These are phyloP conservation scores for Stemphylium beticola DNA, from an alignment of 2,329 filamentous ascomycete species.

Conservation along the genomic window DNA sequence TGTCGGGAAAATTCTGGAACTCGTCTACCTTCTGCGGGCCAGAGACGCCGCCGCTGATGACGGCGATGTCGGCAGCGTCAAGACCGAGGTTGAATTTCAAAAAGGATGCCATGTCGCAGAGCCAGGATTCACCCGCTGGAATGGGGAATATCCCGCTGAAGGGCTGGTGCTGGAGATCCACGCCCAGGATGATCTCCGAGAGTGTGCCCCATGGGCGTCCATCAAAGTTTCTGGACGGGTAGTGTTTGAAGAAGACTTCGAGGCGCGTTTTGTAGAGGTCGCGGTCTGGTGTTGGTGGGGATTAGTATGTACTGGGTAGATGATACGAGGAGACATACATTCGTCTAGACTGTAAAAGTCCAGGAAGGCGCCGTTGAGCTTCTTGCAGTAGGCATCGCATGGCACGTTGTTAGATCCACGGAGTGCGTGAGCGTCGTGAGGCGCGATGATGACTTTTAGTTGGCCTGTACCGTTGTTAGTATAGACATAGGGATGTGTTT, in stretches of 20 bases:
- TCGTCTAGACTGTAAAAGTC: constrained; percentile 45
- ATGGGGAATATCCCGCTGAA: constrained; percentile 46
- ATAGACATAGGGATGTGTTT: neutral
- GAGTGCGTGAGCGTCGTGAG: constrained; percentile 45
- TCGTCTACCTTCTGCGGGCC: constrained; percentile 33
- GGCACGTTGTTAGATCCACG: constrained; percentile 38
- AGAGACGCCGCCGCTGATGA: constrained; percentile 46
- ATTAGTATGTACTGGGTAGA: neutral
- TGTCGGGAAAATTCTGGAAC: constrained; percentile 42
- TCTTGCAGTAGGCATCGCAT: constrained; percentile 45
- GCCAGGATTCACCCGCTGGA: constrained; percentile 42
- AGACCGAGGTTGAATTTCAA: constrained; percentile 39
- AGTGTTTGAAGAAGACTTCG: constrained; percentile 44
- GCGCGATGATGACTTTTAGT: constrained; percentile 46
- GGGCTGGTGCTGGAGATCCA: constrained; percentile 45
- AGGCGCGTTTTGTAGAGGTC: constrained; percentile 41
- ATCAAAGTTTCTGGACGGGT: constrained; percentile 43
- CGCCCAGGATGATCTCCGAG: constrained; percentile 43
- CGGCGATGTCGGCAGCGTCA: constrained; percentile 38
- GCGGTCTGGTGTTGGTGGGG: constrained; percentile 21
- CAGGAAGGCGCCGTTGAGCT: constrained; percentile 38
- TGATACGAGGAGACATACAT: constrained; percentile 17
- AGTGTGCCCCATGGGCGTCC: constrained; percentile 38
- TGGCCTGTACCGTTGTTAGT: constrained; percentile 26
- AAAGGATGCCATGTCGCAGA: constrained; percentile 44